These are phyloP conservation scores for Penicillium manginii DNA, from an alignment of 495 filamentous ascomycete genomes.

Conservation along the genomic window DNA sequence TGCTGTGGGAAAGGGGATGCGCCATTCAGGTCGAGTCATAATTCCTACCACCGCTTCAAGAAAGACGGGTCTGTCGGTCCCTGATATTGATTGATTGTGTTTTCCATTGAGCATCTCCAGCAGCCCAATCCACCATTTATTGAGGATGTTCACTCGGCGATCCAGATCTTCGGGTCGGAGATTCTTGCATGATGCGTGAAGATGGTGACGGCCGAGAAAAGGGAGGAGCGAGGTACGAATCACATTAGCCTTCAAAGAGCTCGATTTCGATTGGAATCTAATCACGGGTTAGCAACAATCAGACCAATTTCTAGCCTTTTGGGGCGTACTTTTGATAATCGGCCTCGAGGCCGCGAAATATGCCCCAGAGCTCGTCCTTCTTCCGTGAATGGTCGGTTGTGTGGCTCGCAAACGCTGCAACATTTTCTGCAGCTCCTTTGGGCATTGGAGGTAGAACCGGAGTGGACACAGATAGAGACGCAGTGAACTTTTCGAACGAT, in stretches of 20 bases:
- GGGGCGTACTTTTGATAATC: slow-evolving; percentile 75
- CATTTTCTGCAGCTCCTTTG: slow-evolving; percentile 37
- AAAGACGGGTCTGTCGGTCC: slow-evolving; percentile 78
- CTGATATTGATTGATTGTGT: slow-evolving; percentile 71
- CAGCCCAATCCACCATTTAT: slow-evolving; percentile 95
- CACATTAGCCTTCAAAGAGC: slow-evolving; percentile 75
- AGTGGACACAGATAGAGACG: slow-evolving; percentile 49
- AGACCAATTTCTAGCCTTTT: not conserved
- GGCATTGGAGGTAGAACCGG: slow-evolving; percentile 57
- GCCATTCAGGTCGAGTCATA: slow-evolving; percentile 95
- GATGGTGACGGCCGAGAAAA: slow-evolving; percentile 73
- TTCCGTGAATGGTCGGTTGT: slow-evolving; percentile 53
- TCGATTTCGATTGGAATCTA: slow-evolving; percentile 76
- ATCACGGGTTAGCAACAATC: slow-evolving; percentile 18
- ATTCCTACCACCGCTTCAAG: slow-evolving; percentile 81
- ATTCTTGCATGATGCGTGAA: slow-evolving; percentile 69
- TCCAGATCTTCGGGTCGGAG: slow-evolving; percentile 85
- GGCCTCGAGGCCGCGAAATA: slow-evolving; percentile 78
- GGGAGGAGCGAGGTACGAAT: slow-evolving; percentile 81
- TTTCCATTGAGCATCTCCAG: slow-evolving; percentile 82
- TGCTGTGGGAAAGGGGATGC: slow-evolving; percentile 62
- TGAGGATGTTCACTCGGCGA: slow-evolving; percentile 76
- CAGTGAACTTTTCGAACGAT: slow-evolving; percentile 61
- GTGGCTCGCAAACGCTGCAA: slow-evolving; percentile 41
- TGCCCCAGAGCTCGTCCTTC: slow-evolving; percentile 88